These are phyloP conservation scores for Solanum appendiculatum DNA, from an alignment of 257 asterid genomes.

Conservation along the genomic window DNA sequence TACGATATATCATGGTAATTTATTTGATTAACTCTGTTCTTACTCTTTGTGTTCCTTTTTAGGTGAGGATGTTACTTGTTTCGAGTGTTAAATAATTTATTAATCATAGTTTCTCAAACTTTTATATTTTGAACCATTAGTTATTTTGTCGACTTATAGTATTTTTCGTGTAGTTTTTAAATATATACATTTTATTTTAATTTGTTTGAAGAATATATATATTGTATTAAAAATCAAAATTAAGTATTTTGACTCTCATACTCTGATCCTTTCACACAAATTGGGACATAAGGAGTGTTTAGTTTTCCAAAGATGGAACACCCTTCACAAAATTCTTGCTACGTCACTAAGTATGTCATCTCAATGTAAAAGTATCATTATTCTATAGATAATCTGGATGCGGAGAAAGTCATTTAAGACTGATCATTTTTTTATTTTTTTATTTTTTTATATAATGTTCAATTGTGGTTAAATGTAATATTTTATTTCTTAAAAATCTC, in stretches of 20 bases:
- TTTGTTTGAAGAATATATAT: too few relatives aligned
- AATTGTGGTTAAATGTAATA: not conserved
- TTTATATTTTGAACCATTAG: too few relatives aligned
- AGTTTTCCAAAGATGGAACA: not conserved
- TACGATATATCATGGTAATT: not conserved
- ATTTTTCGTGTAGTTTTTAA: too few relatives aligned
- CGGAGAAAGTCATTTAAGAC: not conserved
- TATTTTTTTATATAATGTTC: not conserved
- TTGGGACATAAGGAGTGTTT: not conserved
- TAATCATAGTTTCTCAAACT: too few relatives aligned
- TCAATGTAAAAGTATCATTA: not conserved
- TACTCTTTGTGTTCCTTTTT: too few relatives aligned
- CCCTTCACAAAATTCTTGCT: not conserved
- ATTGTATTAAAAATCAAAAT: too few relatives aligned
- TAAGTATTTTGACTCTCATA: too few relatives aligned
- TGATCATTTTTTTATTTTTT: not conserved
- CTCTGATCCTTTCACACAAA: not conserved
- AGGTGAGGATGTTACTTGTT: too few relatives aligned
- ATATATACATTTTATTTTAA: too few relatives aligned
- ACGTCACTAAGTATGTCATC: not conserved
- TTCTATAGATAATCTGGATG: not conserved
- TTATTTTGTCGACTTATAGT: too few relatives aligned
- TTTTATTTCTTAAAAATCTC: not conserved
- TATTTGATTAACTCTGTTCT: not conserved
- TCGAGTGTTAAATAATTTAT: too few relatives aligned